These are phyloP conservation scores for Benincasa hispida DNA, from an alignment of 306 rosid species.

Conservation along the genomic window DNA sequence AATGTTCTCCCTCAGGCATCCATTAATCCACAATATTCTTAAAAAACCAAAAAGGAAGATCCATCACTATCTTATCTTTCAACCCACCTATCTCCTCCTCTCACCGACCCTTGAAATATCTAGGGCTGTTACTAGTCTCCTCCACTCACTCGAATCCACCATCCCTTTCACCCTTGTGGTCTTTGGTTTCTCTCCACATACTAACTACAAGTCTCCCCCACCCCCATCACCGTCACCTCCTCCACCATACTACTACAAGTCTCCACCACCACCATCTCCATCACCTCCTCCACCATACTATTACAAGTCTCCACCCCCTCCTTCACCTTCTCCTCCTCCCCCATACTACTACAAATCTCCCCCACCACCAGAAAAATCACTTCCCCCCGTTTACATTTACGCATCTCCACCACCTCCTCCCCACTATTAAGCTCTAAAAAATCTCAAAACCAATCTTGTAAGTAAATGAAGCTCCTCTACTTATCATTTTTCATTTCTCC, in stretches of 20 bases:
- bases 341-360: constrained; percentile 16
- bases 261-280: constrained; percentile 40
- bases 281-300: constrained; percentile 23
- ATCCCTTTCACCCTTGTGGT: constrained; percentile 26
- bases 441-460: constrained; percentile 35
- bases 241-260: constrained; percentile 24
- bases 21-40: too few relatives aligned
- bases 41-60: too few relatives aligned
- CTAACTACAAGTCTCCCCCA: constrained; percentile 8
- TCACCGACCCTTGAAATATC: too few relatives aligned
- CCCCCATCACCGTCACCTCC: constrained; percentile 25
- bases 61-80: constrained; percentile 22
- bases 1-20: too few relatives aligned
- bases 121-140: constrained; percentile 63
- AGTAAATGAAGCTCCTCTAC: constrained; percentile 16
- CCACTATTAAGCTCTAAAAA: constrained; percentile 23
- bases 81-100: too few relatives aligned
- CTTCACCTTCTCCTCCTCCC: constrained; percentile 20
- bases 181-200: too few relatives aligned
- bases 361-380: constrained; percentile 18
- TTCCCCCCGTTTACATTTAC: constrained; percentile 42
- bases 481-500: not conserved
- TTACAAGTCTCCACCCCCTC: constrained; percentile 24
- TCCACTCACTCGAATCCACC: constrained; percentile 68
- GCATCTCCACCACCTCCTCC: constrained; percentile 64